Conservation (phyloP, 2,329 filamentous ascomycete genomes). For the Bipolaris cookei region DNA sequence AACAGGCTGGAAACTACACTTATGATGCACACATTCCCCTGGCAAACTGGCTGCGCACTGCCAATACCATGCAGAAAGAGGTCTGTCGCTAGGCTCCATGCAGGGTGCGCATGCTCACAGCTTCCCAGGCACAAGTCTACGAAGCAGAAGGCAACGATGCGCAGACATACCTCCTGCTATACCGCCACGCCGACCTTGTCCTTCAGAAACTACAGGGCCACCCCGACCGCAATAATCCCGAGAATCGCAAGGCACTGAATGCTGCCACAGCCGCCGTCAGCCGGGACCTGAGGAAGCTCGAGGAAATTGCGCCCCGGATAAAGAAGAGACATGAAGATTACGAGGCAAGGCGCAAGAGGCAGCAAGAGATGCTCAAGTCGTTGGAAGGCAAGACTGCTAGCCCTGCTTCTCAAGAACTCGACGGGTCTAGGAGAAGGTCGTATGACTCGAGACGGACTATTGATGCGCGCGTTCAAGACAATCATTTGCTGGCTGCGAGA, state of each 20-base stretch:
- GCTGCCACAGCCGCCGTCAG: slow-evolving; percentile 68
- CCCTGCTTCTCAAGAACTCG: slow-evolving; percentile 31
- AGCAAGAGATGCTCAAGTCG: slow-evolving; percentile 33
- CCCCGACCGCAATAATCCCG: slow-evolving; percentile 72
- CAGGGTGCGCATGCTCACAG: slow-evolving; percentile 22
- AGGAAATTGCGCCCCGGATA: slow-evolving; percentile 80
- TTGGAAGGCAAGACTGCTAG: slow-evolving; percentile 30
- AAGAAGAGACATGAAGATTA: slow-evolving; percentile 68
- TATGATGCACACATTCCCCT: slow-evolving; percentile 80
- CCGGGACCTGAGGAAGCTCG: slow-evolving; percentile 71
- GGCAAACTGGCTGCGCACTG: slow-evolving; percentile 81
- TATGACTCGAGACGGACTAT: slow-evolving; percentile 39
- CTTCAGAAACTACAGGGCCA: slow-evolving; percentile 76
- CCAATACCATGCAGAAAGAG: slow-evolving; percentile 79
- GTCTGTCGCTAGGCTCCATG: slow-evolving; percentile 56
- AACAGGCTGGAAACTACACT: slow-evolving; percentile 77
- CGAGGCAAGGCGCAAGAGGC: slow-evolving; percentile 33
- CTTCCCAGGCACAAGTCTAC: slow-evolving; percentile 76
- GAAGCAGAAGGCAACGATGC: slow-evolving; percentile 83
- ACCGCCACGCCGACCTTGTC: slow-evolving; percentile 85
- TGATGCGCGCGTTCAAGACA: slow-evolving; percentile 37
- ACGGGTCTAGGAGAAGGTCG: slow-evolving; percentile 29
- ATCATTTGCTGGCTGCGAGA: slow-evolving; percentile 42
- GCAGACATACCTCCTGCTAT: slow-evolving; percentile 89
- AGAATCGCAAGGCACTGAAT: slow-evolving; percentile 61